phyloP scores from a whole-genome alignment of 192 early-diverging fungal genomes.

The Tieghemiomyces parasiticus region DNA sequence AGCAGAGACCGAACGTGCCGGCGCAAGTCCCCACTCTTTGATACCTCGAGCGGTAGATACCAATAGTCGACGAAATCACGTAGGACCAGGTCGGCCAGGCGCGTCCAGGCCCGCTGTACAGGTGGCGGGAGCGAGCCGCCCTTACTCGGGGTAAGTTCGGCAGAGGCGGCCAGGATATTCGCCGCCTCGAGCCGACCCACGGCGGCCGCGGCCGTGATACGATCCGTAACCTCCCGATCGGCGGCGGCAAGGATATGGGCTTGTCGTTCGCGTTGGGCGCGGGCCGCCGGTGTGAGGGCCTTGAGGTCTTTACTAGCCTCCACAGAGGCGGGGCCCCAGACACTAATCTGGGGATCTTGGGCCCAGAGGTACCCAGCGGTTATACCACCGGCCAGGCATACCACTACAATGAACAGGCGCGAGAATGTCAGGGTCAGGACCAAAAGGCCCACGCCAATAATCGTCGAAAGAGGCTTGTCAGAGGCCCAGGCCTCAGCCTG shows the following conservation, averaged over 20 bases:
- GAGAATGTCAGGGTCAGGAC: background rate
- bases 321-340: background rate
- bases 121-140: background rate
- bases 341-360: background rate
- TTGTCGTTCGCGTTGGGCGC: background rate
- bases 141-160: background rate
- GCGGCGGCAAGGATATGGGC: background rate
- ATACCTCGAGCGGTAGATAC: conserved; percentile 4
- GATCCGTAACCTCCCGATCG: background rate
- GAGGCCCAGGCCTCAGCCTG: background rate
- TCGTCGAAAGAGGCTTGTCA: background rate
- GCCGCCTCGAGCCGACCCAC: background rate
- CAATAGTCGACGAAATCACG: conserved; percentile 12
- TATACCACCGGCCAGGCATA: background rate
- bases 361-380: background rate
- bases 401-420: background rate
- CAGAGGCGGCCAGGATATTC: background rate
- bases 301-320: too few relatives aligned
- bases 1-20: too few relatives aligned
- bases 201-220: background rate
- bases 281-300: too few relatives aligned
- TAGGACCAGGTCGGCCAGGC: conserved; percentile 4
- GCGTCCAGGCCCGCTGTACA: background rate
- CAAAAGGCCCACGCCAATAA: background rate
- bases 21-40: conserved; percentile 2